Evolutionary conservation across 1,284 basidiomycete genomes (phyloP).

Genomic region (Gastroboletus turbinatus): DNA sequence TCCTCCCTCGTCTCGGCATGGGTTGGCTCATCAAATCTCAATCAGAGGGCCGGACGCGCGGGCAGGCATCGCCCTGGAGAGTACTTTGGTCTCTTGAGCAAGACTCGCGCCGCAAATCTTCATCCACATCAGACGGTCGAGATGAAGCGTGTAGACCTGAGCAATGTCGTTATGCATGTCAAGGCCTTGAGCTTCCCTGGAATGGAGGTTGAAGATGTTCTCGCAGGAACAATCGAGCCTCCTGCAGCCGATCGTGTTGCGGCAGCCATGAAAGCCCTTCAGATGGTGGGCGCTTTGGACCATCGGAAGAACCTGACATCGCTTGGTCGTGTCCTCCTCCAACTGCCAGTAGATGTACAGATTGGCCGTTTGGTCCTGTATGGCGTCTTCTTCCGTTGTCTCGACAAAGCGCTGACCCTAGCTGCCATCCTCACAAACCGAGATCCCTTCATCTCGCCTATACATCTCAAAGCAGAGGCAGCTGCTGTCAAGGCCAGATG

Average conservation of each 20-base stretch:
- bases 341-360: slow-evolving; percentile 88
- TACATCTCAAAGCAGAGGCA: slow-evolving; percentile 65
- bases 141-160: slow-evolving; percentile 93
- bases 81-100: slow-evolving; percentile 86
- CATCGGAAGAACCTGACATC: slow-evolving; percentile 78
- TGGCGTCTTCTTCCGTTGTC: slow-evolving; percentile 92
- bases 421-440: slow-evolving; percentile 89
- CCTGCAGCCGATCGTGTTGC: slow-evolving; percentile 78
- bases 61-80: slow-evolving; percentile 91
- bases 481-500: slow-evolving; percentile 78
- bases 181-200: slow-evolving; percentile 94
- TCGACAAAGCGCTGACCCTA: slow-evolving; percentile 87
- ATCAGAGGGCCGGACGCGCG: slow-evolving; percentile 92
- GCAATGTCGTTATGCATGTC: slow-evolving; percentile 94
- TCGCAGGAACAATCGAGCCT: slow-evolving; percentile 86
- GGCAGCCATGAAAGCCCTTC: slow-evolving; percentile 80
- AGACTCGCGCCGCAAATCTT: slow-evolving; percentile 61
- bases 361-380: slow-evolving; percentile 90
- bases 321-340: slow-evolving; percentile 85
- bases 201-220: slow-evolving; percentile 85
- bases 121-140: slow-evolving; percentile 89
- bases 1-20: slow-evolving; percentile 87
- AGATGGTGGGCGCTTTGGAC: slow-evolving; percentile 89
- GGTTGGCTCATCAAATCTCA: slow-evolving; percentile 92
- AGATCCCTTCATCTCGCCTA: slow-evolving; percentile 88